These are phyloP conservation scores for Solanum clarkiae DNA, from an alignment of 257 asterid genomes.

Conservation along the genomic window DNA sequence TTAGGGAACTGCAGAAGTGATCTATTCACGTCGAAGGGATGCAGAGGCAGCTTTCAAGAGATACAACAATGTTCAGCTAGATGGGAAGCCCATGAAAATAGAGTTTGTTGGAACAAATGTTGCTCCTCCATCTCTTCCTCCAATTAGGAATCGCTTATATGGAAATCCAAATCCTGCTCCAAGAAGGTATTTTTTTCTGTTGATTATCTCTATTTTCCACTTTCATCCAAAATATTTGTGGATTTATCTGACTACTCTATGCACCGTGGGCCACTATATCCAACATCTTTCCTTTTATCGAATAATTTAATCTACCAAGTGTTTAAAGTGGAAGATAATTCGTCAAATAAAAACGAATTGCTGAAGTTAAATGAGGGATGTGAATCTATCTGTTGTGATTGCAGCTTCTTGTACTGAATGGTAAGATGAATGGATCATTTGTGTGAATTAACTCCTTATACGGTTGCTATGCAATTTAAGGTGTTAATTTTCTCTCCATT, in stretches of 20 bases:
- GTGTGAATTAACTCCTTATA: not conserved
- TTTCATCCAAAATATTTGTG: not conserved
- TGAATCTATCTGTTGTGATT: not conserved
- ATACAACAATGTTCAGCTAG: constrained; percentile 56
- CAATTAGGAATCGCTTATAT: constrained; percentile 11
- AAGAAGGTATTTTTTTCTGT: constrained; percentile 16
- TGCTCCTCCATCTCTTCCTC: constrained; percentile 5
- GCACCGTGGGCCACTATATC: not conserved
- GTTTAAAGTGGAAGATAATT: not conserved
- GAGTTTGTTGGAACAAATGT: constrained; percentile 50
- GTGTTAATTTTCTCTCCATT: not conserved
- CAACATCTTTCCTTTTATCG: not conserved
- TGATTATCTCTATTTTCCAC: not conserved
- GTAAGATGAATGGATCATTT: not conserved
- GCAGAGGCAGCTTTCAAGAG: constrained; percentile 57
- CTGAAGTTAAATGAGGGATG: not conserved
- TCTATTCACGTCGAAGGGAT: constrained; percentile 48
- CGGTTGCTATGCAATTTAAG: not conserved
- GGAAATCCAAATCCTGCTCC: constrained; percentile 18
- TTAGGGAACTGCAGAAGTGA: constrained; percentile 96
- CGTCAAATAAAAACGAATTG: not conserved
- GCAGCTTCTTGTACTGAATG: not conserved
- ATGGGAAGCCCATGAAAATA: constrained; percentile 61
- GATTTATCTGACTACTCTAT: not conserved
- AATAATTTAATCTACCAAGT: not conserved